phyloP scores from a whole-genome alignment of 106 monocot species.

The Dioscorea alata region DNA sequence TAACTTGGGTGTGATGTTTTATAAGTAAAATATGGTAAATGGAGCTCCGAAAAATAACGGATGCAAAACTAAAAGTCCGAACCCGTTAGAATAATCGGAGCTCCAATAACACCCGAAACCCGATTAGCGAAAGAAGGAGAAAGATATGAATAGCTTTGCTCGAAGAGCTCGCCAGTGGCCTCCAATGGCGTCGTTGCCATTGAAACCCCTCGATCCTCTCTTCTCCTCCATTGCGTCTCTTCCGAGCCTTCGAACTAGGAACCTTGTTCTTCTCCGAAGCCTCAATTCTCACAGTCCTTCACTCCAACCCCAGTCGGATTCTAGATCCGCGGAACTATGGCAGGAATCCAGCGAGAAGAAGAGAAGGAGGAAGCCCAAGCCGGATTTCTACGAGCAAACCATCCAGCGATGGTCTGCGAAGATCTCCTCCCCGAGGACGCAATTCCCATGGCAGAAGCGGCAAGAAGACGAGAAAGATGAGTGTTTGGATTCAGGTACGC shows the following conservation, averaged over 20 bases:
- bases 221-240: neutral
- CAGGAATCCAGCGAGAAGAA: slow-evolving; percentile 17
- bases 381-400: slow-evolving; percentile 57
- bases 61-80: too few species aligned
- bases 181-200: too few species aligned
- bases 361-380: slow-evolving; percentile 37
- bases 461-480: neutral
- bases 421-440: slow-evolving; percentile 44
- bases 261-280: neutral
- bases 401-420: slow-evolving; percentile 52
- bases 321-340: neutral
- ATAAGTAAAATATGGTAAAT: too few species aligned
- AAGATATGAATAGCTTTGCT: too few species aligned
- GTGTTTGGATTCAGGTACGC: neutral
- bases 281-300: neutral
- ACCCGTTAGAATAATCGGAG: too few species aligned
- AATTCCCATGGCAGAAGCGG: slow-evolving; percentile 57
- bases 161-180: too few species aligned
- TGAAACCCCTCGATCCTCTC: neutral
- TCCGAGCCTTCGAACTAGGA: neutral
- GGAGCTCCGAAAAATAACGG: too few species aligned
- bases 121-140: too few species aligned
- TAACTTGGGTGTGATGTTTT: too few species aligned
- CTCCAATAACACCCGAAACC: too few species aligned
- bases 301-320: neutral